A percentile compares a stretch with the other conserved stretches of the same genome.
These are phyloP conservation scores for Fusarium sp. DNA, from an alignment of 2,329 filamentous ascomycete genomes.

Conservation along the genomic window DNA sequence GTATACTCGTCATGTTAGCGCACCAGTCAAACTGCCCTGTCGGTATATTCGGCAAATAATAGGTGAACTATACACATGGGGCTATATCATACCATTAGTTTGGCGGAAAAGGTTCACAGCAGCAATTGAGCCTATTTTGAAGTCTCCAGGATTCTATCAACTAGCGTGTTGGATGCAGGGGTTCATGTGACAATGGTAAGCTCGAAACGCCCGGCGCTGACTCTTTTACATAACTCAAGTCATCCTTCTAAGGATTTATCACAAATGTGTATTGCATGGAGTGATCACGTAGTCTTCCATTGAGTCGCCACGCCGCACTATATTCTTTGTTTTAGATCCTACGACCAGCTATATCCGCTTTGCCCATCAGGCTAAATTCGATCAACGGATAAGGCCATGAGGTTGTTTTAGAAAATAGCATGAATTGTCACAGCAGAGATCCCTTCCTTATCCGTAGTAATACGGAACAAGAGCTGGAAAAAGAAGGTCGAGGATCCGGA, in stretches of 20 bases:
- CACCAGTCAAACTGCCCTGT: background rate
- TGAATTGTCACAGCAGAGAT: background rate
- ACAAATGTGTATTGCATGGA: background rate
- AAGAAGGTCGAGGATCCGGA: conserved; percentile 21
- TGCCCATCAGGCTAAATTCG: conserved; percentile 11
- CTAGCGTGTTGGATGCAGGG: background rate
- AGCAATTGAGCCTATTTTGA: conserved; percentile 18
- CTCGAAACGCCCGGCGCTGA: background rate
- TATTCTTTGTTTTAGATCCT: background rate
- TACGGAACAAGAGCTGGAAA: conserved; percentile 10
- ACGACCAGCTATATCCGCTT: background rate
- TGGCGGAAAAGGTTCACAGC: background rate
- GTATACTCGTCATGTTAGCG: background rate
- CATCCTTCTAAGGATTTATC: background rate
- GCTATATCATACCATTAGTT: background rate
- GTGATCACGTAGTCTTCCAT: background rate
- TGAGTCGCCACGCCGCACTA: background rate
- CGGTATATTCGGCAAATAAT: background rate
- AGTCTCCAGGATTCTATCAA: background rate
- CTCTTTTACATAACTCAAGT: background rate
- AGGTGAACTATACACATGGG: background rate
- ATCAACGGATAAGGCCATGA: conserved; percentile 2
- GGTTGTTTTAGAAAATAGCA: background rate
- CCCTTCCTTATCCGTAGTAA: conserved; percentile 14
- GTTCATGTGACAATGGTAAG: background rate